phyloP scores from a whole-genome alignment of 2,329 filamentous ascomycete species.

The Leptographium wingfieldii region DNA sequence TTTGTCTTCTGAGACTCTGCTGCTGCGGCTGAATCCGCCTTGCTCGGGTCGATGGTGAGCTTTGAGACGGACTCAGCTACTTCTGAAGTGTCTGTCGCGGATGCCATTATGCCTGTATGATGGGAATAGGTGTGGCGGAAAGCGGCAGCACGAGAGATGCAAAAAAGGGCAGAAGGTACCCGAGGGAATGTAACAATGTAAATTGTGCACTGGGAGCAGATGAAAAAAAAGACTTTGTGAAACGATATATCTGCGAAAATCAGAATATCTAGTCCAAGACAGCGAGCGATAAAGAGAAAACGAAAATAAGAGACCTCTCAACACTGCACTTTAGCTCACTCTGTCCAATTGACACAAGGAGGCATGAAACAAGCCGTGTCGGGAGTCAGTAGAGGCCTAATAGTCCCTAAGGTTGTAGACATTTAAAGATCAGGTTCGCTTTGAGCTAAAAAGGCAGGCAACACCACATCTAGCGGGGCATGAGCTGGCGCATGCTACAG shows the following conservation, averaged over 20 bases:
- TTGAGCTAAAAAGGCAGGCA: not conserved
- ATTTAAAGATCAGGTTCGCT: not conserved
- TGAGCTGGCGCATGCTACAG: not conserved
- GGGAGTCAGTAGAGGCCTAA: not conserved
- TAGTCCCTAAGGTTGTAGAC: not conserved
- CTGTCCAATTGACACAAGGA: not conserved
- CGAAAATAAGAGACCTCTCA: not conserved
- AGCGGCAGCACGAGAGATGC: not conserved
- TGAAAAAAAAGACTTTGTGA: no score
- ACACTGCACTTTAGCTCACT: not conserved
- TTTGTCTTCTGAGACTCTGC: slow-evolving; percentile 7
- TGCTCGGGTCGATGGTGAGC: slow-evolving; percentile 17
- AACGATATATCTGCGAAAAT: no score
- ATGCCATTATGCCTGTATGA: slow-evolving; percentile 4
- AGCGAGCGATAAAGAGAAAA: not conserved
- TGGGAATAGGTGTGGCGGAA: not conserved
- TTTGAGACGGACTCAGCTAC: slow-evolving; percentile 15
- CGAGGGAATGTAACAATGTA: no score
- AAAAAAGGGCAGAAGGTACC: no score
- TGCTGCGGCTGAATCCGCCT: slow-evolving; percentile 6
- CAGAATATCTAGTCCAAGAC: no score
- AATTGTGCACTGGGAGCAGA: no score
- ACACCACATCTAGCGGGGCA: not conserved
- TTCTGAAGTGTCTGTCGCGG: slow-evolving; percentile 6
- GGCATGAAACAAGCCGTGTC: not conserved